Percentiles rank a stretch among this genome's conserved stretches.
phyloP scores from a whole-genome alignment of 1,284 basidiomycete genomes.

The Ceratobasidium sp. region DNA sequence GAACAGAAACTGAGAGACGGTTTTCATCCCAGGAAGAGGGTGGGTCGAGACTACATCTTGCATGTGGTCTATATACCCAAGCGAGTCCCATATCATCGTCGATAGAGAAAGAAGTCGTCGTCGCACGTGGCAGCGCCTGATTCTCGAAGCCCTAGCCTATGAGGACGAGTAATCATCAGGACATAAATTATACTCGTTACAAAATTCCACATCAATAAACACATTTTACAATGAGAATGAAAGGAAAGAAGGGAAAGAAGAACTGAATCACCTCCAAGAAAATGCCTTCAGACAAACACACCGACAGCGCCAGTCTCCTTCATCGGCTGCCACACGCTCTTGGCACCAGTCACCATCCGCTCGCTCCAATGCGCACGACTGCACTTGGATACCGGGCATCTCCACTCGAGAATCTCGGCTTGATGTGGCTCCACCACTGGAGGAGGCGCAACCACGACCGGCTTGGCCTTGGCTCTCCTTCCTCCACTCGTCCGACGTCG shows the following conservation, averaged over 20 bases:
- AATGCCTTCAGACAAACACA: conserved; percentile 26
- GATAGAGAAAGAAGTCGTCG: neutral
- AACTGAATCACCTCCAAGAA: too few relatives aligned
- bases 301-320: conserved; percentile 11
- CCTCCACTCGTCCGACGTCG: neutral
- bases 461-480: neutral
- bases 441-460: neutral
- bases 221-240: too few relatives aligned
- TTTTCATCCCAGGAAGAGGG: neutral
- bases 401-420: conserved; percentile 11
- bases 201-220: too few relatives aligned
- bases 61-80: neutral
- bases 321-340: conserved; percentile 8
- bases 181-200: conserved; percentile 1
- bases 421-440: neutral
- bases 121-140: neutral
- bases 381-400: neutral
- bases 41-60: neutral
- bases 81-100: conserved; percentile 5
- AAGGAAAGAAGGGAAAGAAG: neutral
- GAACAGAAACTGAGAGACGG: neutral
- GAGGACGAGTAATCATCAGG: too few relatives aligned
- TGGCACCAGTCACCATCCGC: neutral
- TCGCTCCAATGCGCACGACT: conserved; percentile 5
- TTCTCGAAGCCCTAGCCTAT: too few relatives aligned